Evolutionary conservation across 2,329 filamentous ascomycete species (phyloP).

Genomic region (Fusarium pininemorale): DNA sequence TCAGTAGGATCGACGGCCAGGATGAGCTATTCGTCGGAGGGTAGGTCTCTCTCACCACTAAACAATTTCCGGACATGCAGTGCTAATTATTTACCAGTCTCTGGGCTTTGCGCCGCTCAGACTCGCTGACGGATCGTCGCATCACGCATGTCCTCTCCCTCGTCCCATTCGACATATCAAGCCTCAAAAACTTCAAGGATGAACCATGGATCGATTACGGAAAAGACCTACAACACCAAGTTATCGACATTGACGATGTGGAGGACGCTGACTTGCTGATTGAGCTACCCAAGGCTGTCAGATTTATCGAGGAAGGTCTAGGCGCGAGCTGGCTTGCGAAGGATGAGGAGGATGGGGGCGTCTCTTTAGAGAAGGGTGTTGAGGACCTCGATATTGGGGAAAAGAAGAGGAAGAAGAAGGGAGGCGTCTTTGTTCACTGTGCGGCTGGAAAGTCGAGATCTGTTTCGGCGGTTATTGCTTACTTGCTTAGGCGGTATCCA

Average conservation of each 20-base stretch:
- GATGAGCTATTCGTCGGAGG: slow-evolving; percentile 54
- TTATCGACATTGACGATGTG: slow-evolving; percentile 88
- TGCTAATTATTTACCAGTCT: slow-evolving; percentile 58
- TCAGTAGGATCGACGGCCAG: slow-evolving; percentile 53
- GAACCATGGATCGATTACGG: slow-evolving; percentile 59
- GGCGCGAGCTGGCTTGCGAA: slow-evolving; percentile 32
- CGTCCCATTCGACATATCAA: slow-evolving; percentile 61
- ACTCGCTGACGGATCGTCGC: slow-evolving; percentile 73
- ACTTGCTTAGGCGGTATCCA: slow-evolving; percentile 76
- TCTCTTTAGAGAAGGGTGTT: slow-evolving; percentile 29
- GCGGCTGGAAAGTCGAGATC: slow-evolving; percentile 97
- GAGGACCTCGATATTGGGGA: slow-evolving; percentile 22
- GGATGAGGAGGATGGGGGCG: slow-evolving; percentile 31
- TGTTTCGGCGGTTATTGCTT: slow-evolving; percentile 83
- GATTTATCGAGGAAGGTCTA: slow-evolving; percentile 84
- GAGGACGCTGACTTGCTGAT: slow-evolving; percentile 88
- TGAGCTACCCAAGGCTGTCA: slow-evolving; percentile 79
- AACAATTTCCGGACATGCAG: neutral
- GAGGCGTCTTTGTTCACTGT: slow-evolving; percentile 72
- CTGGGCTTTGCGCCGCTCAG: slow-evolving; percentile 78
- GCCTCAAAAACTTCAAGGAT: slow-evolving; percentile 57
- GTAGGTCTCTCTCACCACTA: slow-evolving; percentile 42
- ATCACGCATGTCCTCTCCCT: slow-evolving; percentile 95
- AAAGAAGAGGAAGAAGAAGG: slow-evolving; percentile 36
- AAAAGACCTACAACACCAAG: slow-evolving; percentile 74